phyloP scores from a whole-genome alignment of 2,329 filamentous ascomycete genomes.

The Colletotrichum eremochloae region DNA sequence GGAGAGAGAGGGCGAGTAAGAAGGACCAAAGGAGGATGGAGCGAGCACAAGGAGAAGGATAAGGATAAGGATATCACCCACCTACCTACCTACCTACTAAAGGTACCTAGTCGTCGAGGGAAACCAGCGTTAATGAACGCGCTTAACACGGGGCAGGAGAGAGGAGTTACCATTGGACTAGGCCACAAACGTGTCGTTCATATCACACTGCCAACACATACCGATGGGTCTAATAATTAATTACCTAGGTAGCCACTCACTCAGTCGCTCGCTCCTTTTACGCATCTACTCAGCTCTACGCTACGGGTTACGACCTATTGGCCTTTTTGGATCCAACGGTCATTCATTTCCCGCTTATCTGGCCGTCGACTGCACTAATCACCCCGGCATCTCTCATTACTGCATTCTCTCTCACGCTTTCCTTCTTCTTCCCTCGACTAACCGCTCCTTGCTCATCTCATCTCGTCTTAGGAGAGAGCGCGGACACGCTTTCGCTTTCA shows the following conservation, averaged over 20 bases:
- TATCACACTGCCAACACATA: conserved; percentile 19
- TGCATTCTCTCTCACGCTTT: conserved; percentile 33
- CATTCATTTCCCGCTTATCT: conserved; percentile 30
- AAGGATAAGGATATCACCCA: too few species aligned
- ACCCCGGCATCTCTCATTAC: conserved; percentile 36
- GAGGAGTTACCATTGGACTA: conserved; percentile 4
- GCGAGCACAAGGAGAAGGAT: neutral
- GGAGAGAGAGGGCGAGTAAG: conserved; percentile 2
- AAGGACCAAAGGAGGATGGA: conserved; percentile 10
- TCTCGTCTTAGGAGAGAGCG: conserved; percentile 22
- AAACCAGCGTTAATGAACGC: conserved; percentile 25
- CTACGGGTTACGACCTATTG: neutral
- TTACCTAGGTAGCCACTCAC: neutral
- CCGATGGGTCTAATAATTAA: conserved; percentile 29
- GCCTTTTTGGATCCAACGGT: conserved; percentile 9
- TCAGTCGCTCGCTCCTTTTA: neutral
- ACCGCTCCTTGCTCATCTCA: conserved; percentile 38
- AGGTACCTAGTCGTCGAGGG: neutral
- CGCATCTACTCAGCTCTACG: neutral
- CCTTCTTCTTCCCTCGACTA: conserved; percentile 18
- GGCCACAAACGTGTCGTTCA: conserved; percentile 5
- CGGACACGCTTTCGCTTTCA: conserved; percentile 13
- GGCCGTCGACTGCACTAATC: conserved; percentile 35
- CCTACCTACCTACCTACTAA: neutral
- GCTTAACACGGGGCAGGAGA: conserved; percentile 26